Evolutionary conservation across 1,139 yeast species (phyloP), one percentile per base, ranked within the genome.

Genomic region (Taiozyma sp.): DNA sequence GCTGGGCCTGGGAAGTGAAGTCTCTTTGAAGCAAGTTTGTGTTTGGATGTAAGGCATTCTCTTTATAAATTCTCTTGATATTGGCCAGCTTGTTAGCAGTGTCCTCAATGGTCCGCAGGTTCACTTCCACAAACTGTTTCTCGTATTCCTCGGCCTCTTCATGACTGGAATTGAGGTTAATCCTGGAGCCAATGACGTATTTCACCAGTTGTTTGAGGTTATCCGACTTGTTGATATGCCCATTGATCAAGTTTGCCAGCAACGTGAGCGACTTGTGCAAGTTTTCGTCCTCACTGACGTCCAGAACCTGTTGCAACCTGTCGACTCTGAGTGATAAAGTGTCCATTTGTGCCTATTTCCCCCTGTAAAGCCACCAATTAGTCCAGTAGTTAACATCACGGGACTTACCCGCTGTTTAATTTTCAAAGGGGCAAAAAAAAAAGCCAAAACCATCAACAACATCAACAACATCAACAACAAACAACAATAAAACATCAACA

Each of bases 161-260:
- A 4, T 5, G 2, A 7, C 14, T 14, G 41, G 24, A 32, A n/a
- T 32, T 37, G 24, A 37, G 22, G 14, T 21, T 37, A 3, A 37
- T 16, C 14, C 19, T 37, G 14, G 41, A 19, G 3, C 24, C 41
- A 37, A 16, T 37, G 22, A 37, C 24, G 7, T 19, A 19, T 19
- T 37, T 29, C 21, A 60, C 37, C 34, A 60, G 42, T 37, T 51
- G 55, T 11, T 24, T 16, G 4, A 53, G 35, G 4, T 32, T 21
- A 1, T 50, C 51, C 7, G 46, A 45, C 4, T 44, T 10, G 16
- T 40, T 44, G 6, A 51, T 50, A 45, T 51, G 52, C 1, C 24
- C 13, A 37, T 56, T 57, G 2, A 59, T 42, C 39, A 47, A 16
- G 9, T 14, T 26, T 22, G 39, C 30, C 16, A 52, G 42, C 22